Percentiles rank a stretch among this genome's conserved stretches.
phyloP scores from a whole-genome alignment of 2,329 filamentous ascomycete species.

The Colletotrichum magnum region DNA sequence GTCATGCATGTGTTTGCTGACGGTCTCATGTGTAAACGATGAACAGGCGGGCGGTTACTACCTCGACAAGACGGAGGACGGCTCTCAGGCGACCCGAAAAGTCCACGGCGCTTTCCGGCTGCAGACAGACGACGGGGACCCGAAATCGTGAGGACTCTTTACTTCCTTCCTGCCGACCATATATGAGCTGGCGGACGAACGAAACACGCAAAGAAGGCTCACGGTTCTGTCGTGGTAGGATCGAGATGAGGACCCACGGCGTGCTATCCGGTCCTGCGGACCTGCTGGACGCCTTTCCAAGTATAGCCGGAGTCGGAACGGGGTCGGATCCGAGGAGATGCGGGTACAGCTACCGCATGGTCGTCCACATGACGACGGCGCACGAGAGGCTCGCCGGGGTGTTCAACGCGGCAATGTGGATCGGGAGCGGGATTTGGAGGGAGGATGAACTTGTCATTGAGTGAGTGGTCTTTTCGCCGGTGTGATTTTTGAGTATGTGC shows the following conservation, averaged over 20 bases:
- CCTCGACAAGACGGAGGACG: neutral
- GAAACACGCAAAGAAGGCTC: neutral
- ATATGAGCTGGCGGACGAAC: too few species aligned
- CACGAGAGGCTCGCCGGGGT: conserved; percentile 63
- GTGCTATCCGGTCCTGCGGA: conserved; percentile 61
- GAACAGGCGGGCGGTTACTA: conserved; percentile 6
- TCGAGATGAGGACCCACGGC: conserved; percentile 53
- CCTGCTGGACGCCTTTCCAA: conserved; percentile 51
- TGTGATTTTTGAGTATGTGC: neutral
- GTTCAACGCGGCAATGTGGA: conserved; percentile 63
- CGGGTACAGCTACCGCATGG: conserved; percentile 62
- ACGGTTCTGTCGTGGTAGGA: neutral
- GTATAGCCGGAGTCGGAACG: conserved; percentile 48
- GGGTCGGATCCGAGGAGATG: conserved; percentile 58
- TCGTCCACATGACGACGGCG: conserved; percentile 62
- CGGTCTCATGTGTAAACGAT: neutral
- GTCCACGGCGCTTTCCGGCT: conserved; percentile 58
- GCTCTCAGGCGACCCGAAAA: too few species aligned
- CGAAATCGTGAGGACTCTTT: conserved; percentile 43
- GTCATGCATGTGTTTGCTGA: conserved; percentile 31
- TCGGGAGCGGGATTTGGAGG: conserved; percentile 61
- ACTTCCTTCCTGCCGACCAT: too few species aligned
- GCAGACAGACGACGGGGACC: conserved; percentile 58
- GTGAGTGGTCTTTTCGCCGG: neutral
- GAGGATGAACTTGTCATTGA: conserved; percentile 27